A percentile compares a stretch with the other conserved stretches of the same genome.
Conservation (phyloP, 306 rosid species). For the Cercis canadensis region DNA sequence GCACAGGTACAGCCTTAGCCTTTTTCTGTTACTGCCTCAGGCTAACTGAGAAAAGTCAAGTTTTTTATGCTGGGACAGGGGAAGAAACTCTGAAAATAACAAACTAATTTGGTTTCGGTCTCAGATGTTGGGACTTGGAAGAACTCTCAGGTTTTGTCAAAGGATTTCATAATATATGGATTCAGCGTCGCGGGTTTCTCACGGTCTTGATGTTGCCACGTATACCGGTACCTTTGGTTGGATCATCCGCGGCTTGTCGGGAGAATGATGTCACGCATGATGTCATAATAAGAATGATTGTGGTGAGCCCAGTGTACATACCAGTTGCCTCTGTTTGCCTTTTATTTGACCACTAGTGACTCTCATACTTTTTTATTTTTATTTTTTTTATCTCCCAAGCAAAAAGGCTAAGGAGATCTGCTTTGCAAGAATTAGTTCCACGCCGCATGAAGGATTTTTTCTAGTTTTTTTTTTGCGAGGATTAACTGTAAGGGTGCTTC, state of each 20-base stretch:
- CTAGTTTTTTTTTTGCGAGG: no score
- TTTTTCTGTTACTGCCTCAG: no score
- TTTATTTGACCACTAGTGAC: background rate
- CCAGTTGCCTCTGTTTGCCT: conserved; percentile 37
- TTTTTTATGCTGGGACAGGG: no score
- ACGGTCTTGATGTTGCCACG: conserved; percentile 60
- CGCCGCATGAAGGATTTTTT: no score
- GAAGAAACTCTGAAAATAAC: no score
- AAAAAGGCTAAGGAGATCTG: no score
- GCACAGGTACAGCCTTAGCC: no score
- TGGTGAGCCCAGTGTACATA: conserved; percentile 40
- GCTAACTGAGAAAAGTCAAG: no score
- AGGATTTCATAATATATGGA: conserved; percentile 41
- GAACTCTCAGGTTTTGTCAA: background rate
- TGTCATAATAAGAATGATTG: conserved; percentile 52
- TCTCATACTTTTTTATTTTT: no score
- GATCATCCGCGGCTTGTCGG: conserved; percentile 56
- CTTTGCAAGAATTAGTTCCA: no score
- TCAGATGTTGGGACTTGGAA: conserved; percentile 8
- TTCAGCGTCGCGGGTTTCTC: background rate
- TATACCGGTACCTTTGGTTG: conserved; percentile 33
- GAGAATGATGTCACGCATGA: conserved; percentile 62
- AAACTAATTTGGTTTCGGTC: background rate
- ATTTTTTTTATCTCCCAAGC: no score
- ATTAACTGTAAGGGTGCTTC: no score